phyloP scores from a whole-genome alignment of 768 basidiomycete genomes.

The Auriscalpium orientale region DNA sequence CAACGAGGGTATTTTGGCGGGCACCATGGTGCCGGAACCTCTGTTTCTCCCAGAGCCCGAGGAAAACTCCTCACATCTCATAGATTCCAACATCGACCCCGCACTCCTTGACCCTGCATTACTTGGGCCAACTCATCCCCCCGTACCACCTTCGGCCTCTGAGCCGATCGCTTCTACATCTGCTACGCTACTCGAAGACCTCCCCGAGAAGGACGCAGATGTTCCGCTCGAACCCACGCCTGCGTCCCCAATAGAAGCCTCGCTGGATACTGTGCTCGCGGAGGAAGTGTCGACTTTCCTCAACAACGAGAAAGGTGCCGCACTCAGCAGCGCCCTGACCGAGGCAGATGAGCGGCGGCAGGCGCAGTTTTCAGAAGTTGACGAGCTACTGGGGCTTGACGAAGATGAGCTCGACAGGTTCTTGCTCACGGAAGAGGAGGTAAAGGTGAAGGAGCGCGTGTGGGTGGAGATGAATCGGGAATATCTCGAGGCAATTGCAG shows the following conservation, averaged over 20 bases:
- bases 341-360: conserved; percentile 59
- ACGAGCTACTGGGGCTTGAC: conserved; percentile 73
- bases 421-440: conserved; percentile 71
- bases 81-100: conserved; percentile 48
- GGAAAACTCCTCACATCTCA: conserved; percentile 22
- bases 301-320: conserved; percentile 49
- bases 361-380: conserved; percentile 37
- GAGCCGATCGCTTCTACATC: background rate
- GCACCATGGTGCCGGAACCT: conserved; percentile 32
- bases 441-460: conserved; percentile 78
- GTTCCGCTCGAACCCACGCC: conserved; percentile 1
- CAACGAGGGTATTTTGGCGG: conserved; percentile 60
- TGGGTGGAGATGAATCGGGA: conserved; percentile 94
- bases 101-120: conserved; percentile 23
- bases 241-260: conserved; percentile 34
- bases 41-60: conserved; percentile 32
- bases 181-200: background rate
- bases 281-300: conserved; percentile 68
- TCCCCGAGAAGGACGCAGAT: background rate
- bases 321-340: conserved; percentile 54
- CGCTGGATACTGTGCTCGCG: conserved; percentile 53
- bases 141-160: background rate
- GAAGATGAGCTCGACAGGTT: conserved; percentile 86
- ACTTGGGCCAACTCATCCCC: conserved; percentile 20
- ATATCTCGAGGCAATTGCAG: conserved; percentile 82